Evolutionary conservation across 2,329 filamentous ascomycete genomes (phyloP).

Genomic region (Fonsecaea erecta): DNA sequence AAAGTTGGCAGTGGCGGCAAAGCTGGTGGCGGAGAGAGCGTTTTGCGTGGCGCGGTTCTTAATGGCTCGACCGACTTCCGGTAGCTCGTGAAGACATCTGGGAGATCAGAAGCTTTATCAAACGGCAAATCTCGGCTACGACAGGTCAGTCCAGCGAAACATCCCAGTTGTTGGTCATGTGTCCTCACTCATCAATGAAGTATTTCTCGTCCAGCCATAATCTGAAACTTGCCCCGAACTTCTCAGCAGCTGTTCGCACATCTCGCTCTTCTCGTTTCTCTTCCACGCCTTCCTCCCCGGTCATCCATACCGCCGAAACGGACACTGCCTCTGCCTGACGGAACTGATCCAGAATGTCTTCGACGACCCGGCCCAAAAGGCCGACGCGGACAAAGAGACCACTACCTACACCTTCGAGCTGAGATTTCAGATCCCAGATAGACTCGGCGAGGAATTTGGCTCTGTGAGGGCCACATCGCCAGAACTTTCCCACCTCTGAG

Average conservation of each 20-base stretch:
- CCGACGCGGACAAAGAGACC: conserved; percentile 69
- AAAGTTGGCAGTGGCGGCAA: conserved; percentile 63
- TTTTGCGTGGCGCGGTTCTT: conserved; percentile 64
- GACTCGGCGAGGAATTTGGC: conserved; percentile 73
- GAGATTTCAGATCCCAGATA: conserved; percentile 72
- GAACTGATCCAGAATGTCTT: conserved; percentile 60
- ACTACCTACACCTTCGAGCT: conserved; percentile 63
- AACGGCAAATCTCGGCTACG: conserved; percentile 69
- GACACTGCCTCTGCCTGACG: conserved; percentile 47
- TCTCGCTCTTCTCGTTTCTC: conserved; percentile 68
- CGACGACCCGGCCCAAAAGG: conserved; percentile 62
- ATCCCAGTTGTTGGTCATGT: conserved; percentile 42
- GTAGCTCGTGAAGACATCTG: conserved; percentile 76
- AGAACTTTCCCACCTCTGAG: conserved; percentile 69
- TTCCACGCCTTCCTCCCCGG: conserved; percentile 69
- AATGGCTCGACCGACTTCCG: conserved; percentile 75
- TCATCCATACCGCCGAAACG: conserved; percentile 74
- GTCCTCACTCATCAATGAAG: conserved; percentile 81
- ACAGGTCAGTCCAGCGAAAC: conserved; percentile 10
- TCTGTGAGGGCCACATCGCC: conserved; percentile 74
- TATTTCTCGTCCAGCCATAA: conserved; percentile 78
- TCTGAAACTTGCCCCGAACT: conserved; percentile 63
- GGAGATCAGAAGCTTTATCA: conserved; percentile 62
- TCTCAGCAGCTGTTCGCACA: conserved; percentile 59
- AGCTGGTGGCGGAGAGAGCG: conserved; percentile 59